phyloP scores from a whole-genome alignment of 1,284 basidiomycete species.

The Cryptococcus hybrid region DNA sequence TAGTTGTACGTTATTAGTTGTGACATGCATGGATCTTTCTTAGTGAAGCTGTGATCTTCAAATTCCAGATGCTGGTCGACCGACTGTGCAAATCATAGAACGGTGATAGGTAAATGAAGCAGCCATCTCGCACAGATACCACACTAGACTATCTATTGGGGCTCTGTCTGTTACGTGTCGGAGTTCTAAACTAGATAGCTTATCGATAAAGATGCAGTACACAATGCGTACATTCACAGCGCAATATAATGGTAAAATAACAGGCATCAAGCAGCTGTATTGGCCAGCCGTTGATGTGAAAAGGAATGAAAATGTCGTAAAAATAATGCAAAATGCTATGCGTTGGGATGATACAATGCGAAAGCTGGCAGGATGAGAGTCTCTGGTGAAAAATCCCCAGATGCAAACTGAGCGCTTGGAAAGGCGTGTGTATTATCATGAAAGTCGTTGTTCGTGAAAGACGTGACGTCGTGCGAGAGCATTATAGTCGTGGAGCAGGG shows the following conservation, averaged over 20 bases:
- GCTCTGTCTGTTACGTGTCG: neutral
- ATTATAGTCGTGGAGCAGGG: neutral
- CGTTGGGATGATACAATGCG: slow-evolving; percentile 6
- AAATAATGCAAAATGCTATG: slow-evolving; percentile 5
- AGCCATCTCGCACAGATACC: too few species aligned
- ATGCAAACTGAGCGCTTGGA: neutral
- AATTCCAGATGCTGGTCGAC: too few species aligned
- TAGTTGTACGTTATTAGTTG: too few species aligned
- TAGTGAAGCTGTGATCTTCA: too few species aligned
- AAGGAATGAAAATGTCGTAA: neutral
- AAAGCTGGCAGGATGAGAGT: neutral
- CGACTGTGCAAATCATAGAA: too few species aligned
- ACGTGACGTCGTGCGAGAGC: too few species aligned
- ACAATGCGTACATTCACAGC: neutral
- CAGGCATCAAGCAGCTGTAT: neutral
- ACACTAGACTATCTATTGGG: too few species aligned
- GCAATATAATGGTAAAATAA: neutral
- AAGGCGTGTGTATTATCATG: neutral
- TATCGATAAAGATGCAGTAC: neutral
- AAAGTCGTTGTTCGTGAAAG: too few species aligned
- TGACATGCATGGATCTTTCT: too few species aligned
- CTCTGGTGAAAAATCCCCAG: too few species aligned
- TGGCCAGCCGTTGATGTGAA: too few species aligned
- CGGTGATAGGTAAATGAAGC: too few species aligned
- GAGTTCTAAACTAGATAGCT: slow-evolving; percentile 1